Conservation (phyloP, 495 filamentous ascomycete species). For the Penicillium pulvis region DNA sequence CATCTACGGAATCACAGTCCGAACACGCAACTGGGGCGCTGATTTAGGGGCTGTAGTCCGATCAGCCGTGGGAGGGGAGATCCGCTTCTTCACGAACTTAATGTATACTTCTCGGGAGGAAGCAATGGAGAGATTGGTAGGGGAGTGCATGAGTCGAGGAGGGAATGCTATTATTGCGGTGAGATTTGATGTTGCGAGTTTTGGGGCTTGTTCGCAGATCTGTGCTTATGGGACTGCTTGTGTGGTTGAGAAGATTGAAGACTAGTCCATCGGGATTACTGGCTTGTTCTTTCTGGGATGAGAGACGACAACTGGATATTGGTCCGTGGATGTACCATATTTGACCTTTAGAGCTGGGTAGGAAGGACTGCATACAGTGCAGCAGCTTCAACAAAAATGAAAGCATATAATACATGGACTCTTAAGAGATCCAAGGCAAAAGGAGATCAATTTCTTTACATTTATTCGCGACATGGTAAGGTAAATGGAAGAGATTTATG, state of each 20-base stretch:
- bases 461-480: conserved; percentile 21
- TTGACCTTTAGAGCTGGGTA: too few relatives aligned
- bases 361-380: too few relatives aligned
- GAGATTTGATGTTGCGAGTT: conserved; percentile 48
- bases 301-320: too few relatives aligned
- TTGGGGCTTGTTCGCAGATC: conserved; percentile 54
- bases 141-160: conserved; percentile 57
- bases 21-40: conserved; percentile 54
- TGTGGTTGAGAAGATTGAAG: conserved; percentile 50
- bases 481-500: conserved; percentile 20
- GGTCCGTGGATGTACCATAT: too few relatives aligned
- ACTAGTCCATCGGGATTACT: background rate
- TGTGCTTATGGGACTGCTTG: conserved; percentile 63
- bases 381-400: too few relatives aligned
- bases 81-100: conserved; percentile 58
- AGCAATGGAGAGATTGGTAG: conserved; percentile 54
- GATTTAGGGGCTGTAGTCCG: conserved; percentile 50
- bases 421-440: too few relatives aligned
- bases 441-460: conserved; percentile 8
- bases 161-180: conserved; percentile 62
- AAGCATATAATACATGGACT: too few relatives aligned
- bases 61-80: conserved; percentile 57
- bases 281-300: too few relatives aligned
- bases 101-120: conserved; percentile 58
- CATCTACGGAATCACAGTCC: conserved; percentile 61